These are phyloP conservation scores for Saccharomycopsis sp. DNA, from an alignment of 805 yeast genomes.

Conservation along the genomic window DNA sequence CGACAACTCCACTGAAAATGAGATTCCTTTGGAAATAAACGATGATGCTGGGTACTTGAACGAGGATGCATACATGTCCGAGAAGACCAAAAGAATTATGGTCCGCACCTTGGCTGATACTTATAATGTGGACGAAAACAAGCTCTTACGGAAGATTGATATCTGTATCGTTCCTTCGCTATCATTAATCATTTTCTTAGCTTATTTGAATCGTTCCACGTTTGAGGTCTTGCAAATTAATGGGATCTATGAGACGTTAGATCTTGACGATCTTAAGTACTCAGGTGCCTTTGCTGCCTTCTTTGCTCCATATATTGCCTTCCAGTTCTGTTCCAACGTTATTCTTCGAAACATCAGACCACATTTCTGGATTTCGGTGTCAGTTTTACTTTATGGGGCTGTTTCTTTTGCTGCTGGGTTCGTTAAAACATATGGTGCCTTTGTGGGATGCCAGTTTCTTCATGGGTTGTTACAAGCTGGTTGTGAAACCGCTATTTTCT, in stretches of 20 bases:
- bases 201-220: slow-evolving; percentile 56
- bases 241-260: slow-evolving; percentile 47
- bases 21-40: neutral
- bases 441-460: slow-evolving; percentile 55
- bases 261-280: slow-evolving; percentile 50
- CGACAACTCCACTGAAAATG: neutral
- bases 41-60: neutral
- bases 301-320: slow-evolving; percentile 56
- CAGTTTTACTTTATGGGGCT: slow-evolving; percentile 56
- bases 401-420: slow-evolving; percentile 61
- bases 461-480: slow-evolving; percentile 67
- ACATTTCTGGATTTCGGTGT: slow-evolving; percentile 52
- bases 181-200: neutral
- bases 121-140: neutral
- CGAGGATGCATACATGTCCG: neutral
- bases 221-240: slow-evolving; percentile 65
- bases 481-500: slow-evolving; percentile 70
- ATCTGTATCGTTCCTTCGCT: neutral
- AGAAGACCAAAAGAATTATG: neutral
- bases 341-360: slow-evolving; percentile 53
- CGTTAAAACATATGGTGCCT: slow-evolving; percentile 48
- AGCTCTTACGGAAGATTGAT: neutral
- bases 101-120: neutral
- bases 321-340: slow-evolving; percentile 58
- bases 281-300: slow-evolving; percentile 60